Base-by-base conservation (phyloP, 495 filamentous ascomycete species). In the Aspergillus sclerotioniger region DNA sequence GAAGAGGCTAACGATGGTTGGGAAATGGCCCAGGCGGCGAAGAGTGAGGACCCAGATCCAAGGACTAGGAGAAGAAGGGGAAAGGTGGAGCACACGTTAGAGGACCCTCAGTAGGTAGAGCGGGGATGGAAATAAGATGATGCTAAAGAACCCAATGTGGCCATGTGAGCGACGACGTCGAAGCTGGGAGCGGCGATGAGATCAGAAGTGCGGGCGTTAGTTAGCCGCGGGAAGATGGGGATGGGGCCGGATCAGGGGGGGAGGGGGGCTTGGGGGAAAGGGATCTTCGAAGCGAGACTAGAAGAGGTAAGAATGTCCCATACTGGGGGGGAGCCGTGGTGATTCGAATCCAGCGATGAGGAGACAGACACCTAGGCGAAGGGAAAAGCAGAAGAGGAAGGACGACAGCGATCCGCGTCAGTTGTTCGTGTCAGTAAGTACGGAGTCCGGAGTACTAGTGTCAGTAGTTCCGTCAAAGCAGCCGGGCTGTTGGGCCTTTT, bases 101-200 rank as follows among this genome's bases (percentile, higher is more conserved):
- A 29, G 53, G 47, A 51, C 51, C 43, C 53, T 61, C 44, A 62
- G 55, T 60, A 55, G 54, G 20, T 55, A 25, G 29, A 53, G 57
- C 28, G 50, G 53, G 44, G 32, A 46, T 60, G 45, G 32, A 39
- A 56, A 47, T 19, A 37, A 51, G 47, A 44, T 28, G 55, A 35
- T 33, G 51, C 54, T 33, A 50, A 54, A 37, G 53, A 47, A 58
- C 29, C 55, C 50, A 48, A 59, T 57, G 63, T 66, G 67, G 65
- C 67, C 65, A 64, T 69, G 62, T 60, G 66, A 57, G 61, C 61
- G 59, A 67, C 60, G 50, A 59, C 39, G 46, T 44, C 60, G 50
- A 60, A 59, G 54, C 46, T 61, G 57, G 52, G 57, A 56, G 54
- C 57, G 53, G 58, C 62, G 58, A 68, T 68, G 65, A 65, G 62